Evolutionary conservation across 2,329 filamentous ascomycete species (phyloP).

Genomic region (Aspergillus udagawae): DNA sequence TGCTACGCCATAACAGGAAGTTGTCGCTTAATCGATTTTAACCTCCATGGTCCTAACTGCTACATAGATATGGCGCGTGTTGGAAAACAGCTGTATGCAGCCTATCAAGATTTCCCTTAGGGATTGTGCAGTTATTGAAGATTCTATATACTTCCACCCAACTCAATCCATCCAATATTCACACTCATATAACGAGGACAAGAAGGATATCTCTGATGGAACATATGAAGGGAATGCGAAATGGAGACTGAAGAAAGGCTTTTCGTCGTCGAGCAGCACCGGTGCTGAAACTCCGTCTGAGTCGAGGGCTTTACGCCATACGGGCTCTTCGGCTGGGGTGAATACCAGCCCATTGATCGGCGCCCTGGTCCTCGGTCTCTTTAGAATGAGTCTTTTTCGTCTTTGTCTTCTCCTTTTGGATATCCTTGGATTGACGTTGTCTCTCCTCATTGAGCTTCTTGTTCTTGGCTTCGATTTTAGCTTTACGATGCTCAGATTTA

Average conservation of each 20-base stretch:
- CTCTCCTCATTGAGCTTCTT: slow-evolving; percentile 71
- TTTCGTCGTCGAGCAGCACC: neutral
- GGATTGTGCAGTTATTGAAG: neutral
- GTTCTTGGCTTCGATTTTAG: slow-evolving; percentile 84
- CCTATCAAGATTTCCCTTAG: neutral
- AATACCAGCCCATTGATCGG: slow-evolving; percentile 33
- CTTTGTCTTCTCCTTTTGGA: slow-evolving; percentile 44
- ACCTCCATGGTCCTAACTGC: neutral
- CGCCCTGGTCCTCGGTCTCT: slow-evolving; percentile 15
- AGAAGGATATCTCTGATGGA: slow-evolving; percentile 14
- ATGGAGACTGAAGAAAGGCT: neutral
- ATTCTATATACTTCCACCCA: slow-evolving; percentile 3
- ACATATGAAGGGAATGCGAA: slow-evolving; percentile 1
- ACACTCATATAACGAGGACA: slow-evolving; percentile 12
- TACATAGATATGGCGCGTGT: neutral
- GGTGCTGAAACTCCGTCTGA: neutral
- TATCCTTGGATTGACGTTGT: slow-evolving; percentile 48
- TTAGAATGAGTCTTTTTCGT: slow-evolving; percentile 24
- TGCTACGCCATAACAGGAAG: slow-evolving; percentile 21
- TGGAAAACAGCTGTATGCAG: neutral
- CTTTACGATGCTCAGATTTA: slow-evolving; percentile 66
- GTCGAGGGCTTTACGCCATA: slow-evolving; percentile 23
- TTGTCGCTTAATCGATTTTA: slow-evolving; percentile 9
- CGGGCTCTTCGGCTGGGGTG: slow-evolving; percentile 43
- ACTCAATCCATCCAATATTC: slow-evolving; percentile 5